A percentile compares a stretch with the other conserved stretches of the same genome.
phyloP scores from a whole-genome alignment of 2,329 filamentous ascomycete species.

The Aureobasidium sp. region DNA sequence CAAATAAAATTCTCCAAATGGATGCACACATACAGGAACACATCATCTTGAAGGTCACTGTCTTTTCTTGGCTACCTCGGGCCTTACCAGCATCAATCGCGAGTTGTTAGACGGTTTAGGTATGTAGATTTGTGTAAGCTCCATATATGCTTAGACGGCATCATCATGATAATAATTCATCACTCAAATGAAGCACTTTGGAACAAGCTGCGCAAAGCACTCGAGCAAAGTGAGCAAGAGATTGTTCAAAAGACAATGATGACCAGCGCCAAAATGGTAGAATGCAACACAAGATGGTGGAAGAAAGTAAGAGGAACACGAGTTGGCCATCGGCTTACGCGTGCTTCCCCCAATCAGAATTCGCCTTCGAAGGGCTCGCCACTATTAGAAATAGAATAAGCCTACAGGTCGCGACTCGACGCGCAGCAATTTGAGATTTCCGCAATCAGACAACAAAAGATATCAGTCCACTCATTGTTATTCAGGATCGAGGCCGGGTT shows the following conservation, averaged over 20 bases:
- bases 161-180: constrained; percentile 1
- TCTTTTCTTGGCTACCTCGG: neutral
- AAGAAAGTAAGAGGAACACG: constrained; percentile 1
- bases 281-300: constrained; percentile 2
- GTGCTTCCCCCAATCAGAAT: constrained; percentile 1
- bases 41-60: neutral
- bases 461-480: constrained; percentile 3
- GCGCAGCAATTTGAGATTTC: constrained; percentile 1
- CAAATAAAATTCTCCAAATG: neutral
- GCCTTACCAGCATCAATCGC: neutral
- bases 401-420: neutral
- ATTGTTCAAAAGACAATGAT: neutral
- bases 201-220: constrained; percentile 1
- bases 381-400: neutral
- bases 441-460: neutral
- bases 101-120: neutral
- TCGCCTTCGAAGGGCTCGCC: neutral
- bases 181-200: neutral
- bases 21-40: neutral
- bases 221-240: neutral
- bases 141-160: neutral
- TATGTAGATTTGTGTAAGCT: neutral
- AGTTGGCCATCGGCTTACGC: constrained; percentile 3
- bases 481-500: neutral
- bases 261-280: neutral